phyloP scores from a whole-genome alignment of 495 filamentous ascomycete genomes.

The Oleoguttula mirabilis region DNA sequence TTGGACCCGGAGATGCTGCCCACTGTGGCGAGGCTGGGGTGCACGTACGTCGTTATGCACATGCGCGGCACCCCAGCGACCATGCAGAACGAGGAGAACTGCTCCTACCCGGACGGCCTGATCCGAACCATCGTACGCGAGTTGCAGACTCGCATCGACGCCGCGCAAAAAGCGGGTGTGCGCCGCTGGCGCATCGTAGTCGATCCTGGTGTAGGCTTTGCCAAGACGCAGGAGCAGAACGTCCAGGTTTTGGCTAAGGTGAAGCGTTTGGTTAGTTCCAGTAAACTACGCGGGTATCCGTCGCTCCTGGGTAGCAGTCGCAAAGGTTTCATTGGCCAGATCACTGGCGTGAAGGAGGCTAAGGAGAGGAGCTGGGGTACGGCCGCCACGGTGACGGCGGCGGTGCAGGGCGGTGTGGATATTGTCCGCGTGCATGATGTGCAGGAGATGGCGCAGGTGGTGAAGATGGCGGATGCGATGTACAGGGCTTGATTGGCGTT shows the following conservation, averaged over 20 bases:
- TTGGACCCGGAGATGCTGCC: slow-evolving; percentile 73
- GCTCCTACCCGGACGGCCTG: slow-evolving; percentile 59
- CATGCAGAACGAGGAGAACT: slow-evolving; percentile 46
- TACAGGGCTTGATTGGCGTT: slow-evolving; percentile 22
- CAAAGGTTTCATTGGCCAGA: slow-evolving; percentile 75
- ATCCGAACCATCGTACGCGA: slow-evolving; percentile 58
- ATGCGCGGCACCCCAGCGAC: slow-evolving; percentile 82
- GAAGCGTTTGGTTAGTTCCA: slow-evolving; percentile 48
- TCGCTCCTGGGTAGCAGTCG: slow-evolving; percentile 86
- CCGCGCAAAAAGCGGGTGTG: slow-evolving; percentile 72
- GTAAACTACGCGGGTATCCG: slow-evolving; percentile 49
- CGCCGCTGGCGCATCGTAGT: slow-evolving; percentile 88
- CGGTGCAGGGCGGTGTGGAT: slow-evolving; percentile 85
- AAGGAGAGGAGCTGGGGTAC: slow-evolving; percentile 69
- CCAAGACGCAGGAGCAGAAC: slow-evolving; percentile 71
- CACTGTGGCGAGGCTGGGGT: slow-evolving; percentile 67
- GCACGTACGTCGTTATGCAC: slow-evolving; percentile 83
- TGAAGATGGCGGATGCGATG: slow-evolving; percentile 82
- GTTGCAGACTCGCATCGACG: slow-evolving; percentile 54
- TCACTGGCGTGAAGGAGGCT: slow-evolving; percentile 64
- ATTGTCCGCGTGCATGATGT: slow-evolving; percentile 94
- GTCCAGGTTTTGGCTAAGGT: slow-evolving; percentile 62
- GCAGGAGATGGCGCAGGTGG: slow-evolving; percentile 74
- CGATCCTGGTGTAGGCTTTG: slow-evolving; percentile 89
- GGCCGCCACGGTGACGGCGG: slow-evolving; percentile 74